Conservation (phyloP, 495 filamentous ascomycete genomes). For the Podospora pseudocomata region DNA sequence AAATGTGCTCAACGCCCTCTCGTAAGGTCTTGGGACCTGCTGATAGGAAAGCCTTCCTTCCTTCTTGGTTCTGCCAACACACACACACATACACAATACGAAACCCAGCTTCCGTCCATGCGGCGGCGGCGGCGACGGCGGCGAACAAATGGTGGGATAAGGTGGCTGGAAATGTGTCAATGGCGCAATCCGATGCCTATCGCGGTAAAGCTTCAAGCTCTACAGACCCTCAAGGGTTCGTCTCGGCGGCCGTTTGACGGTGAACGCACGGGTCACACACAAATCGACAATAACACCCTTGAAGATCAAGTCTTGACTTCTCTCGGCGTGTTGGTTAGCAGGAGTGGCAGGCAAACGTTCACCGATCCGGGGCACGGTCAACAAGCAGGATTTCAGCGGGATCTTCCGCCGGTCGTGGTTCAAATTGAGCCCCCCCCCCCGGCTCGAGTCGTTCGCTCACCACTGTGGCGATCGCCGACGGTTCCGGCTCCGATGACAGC, state of each 20-base stretch:
- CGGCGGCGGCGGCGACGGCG: not conserved
- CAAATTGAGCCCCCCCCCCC: not conserved
- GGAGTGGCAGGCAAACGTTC: not conserved
- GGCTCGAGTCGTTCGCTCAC: conserved; percentile 3
- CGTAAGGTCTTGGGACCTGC: not conserved
- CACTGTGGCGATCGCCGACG: conserved; percentile 6
- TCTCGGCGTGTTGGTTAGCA: not conserved
- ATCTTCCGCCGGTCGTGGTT: not conserved
- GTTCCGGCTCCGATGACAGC: conserved; percentile 1
- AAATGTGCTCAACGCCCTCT: not conserved
- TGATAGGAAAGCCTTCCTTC: conserved; percentile 1
- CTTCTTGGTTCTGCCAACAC: not conserved
- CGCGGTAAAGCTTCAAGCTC: not conserved
- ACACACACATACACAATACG: not conserved
- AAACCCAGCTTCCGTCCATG: not conserved
- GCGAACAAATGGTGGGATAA: not conserved
- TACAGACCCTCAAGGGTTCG: not conserved
- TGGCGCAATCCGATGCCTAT: not conserved
- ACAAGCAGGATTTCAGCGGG: not conserved
- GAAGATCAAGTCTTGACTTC: not conserved
- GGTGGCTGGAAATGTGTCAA: not conserved
- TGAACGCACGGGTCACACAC: not conserved
- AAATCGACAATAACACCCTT: not conserved
- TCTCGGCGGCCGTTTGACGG: not conserved
- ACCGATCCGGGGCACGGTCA: conserved; percentile 2